A percentile compares a stretch with the other conserved stretches of the same genome.
Evolutionary conservation across 2,329 filamentous ascomycete genomes (phyloP).

Genomic region (Catunica adiposa): DNA sequence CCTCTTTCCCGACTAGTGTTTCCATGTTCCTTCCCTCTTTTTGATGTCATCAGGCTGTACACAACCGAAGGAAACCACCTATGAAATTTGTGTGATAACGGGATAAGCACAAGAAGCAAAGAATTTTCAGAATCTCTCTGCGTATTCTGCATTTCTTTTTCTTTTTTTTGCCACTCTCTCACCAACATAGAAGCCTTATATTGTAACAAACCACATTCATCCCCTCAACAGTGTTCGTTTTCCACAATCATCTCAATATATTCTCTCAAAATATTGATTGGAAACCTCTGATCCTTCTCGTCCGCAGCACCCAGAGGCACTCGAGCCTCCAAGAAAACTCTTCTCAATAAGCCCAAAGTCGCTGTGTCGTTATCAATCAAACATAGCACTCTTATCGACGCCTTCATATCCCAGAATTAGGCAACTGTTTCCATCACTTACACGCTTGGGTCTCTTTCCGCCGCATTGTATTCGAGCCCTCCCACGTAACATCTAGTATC

Average conservation of each 20-base stretch:
- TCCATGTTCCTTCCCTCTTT: neutral
- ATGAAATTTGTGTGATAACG: too few species aligned
- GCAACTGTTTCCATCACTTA: neutral
- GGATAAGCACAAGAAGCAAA: too few species aligned
- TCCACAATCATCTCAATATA: neutral
- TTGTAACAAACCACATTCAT: neutral
- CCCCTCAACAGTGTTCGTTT: neutral
- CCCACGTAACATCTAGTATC: neutral
- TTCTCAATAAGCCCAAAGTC: neutral
- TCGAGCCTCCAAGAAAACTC: neutral
- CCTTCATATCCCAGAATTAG: neutral
- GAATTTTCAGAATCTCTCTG: too few species aligned
- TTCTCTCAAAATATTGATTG: neutral
- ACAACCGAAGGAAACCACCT: too few species aligned
- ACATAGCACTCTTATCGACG: neutral
- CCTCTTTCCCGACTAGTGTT: neutral
- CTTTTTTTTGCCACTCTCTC: neutral
- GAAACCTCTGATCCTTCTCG: neutral
- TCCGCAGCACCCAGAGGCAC: neutral
- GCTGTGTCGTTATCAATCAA: neutral
- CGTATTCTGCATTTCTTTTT: too few species aligned
- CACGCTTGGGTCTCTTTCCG: neutral
- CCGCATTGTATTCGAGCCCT: conserved; percentile 3
- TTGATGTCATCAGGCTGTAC: too few species aligned
- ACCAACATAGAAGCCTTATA: neutral